Percentiles rank a stretch among this genome's conserved stretches.
Evolutionary conservation across 1,139 yeast genomes (phyloP).

Genomic region (Geotrichum australiense): DNA sequence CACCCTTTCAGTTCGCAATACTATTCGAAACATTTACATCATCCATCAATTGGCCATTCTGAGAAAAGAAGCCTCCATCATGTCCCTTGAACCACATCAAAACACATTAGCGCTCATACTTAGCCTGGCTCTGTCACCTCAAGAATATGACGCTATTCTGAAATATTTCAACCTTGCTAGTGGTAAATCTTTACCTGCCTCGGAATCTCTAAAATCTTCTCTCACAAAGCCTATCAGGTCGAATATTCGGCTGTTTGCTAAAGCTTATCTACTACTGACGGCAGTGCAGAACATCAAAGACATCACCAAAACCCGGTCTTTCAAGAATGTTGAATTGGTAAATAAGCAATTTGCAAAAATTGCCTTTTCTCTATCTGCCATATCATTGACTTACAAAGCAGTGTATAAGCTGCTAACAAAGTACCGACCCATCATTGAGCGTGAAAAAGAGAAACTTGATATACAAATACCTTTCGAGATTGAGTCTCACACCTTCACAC

Average conservation of each 20-base stretch:
- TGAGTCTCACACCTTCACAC: conserved; percentile 22
- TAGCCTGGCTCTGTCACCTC: background rate
- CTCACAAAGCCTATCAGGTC: conserved; percentile 22
- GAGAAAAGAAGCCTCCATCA: too few species aligned
- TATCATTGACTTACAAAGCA: conserved; percentile 29
- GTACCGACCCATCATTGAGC: conserved; percentile 13
- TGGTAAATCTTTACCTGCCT: background rate
- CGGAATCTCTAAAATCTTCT: background rate
- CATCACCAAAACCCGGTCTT: conserved; percentile 16
- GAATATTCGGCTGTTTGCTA: conserved; percentile 29
- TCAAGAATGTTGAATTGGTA: conserved; percentile 7
- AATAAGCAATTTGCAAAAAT: conserved; percentile 21
- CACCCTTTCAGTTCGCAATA: too few species aligned
- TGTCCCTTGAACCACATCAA: too few species aligned
- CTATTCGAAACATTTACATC: too few species aligned
- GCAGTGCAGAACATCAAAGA: conserved; percentile 21
- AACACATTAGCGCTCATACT: background rate
- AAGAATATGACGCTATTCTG: conserved; percentile 2
- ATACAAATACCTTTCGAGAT: conserved; percentile 18
- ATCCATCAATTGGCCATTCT: too few species aligned
- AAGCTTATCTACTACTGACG: conserved; percentile 26
- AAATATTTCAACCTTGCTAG: background rate
- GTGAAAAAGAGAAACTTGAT: conserved; percentile 11
- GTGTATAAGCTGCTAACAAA: conserved; percentile 21
- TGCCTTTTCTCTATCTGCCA: conserved; percentile 26